Percentiles rank a stretch among this genome's conserved stretches.
These are phyloP conservation scores for Paxillus involutus DNA, from an alignment of 768 basidiomycete genomes.

Conservation along the genomic window DNA sequence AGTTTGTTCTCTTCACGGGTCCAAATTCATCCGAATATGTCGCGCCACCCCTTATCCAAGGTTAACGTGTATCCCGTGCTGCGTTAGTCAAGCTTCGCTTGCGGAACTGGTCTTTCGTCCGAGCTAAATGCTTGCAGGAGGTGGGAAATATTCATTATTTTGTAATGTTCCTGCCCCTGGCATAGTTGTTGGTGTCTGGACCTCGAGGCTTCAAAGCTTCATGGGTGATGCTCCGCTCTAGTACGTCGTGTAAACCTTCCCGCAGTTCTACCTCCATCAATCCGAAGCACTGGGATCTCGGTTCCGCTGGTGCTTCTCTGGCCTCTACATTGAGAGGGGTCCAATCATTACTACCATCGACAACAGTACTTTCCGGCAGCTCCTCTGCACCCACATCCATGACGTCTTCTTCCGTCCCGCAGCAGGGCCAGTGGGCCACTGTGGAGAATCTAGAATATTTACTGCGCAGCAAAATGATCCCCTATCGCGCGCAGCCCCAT, in stretches of 20 bases:
- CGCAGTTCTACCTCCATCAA: not conserved
- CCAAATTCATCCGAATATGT: not conserved
- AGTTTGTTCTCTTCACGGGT: not conserved
- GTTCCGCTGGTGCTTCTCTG: not conserved
- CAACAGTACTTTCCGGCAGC: no score
- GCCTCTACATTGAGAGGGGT: not conserved
- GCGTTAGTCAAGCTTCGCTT: no score
- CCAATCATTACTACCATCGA: not conserved
- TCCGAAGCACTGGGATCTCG: not conserved
- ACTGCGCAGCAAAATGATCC: not conserved
- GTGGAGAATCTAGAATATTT: slow-evolving; percentile 35
- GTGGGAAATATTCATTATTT: no score
- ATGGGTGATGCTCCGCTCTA: not conserved
- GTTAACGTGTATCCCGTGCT: no score
- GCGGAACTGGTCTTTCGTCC: no score
- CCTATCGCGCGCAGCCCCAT: not conserved
- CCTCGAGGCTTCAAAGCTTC: no score
- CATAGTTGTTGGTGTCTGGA: no score
- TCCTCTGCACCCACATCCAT: slow-evolving; percentile 7
- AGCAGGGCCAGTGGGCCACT: slow-evolving; percentile 49
- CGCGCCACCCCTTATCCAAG: not conserved
- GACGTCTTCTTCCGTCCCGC: slow-evolving; percentile 34
- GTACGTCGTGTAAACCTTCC: not conserved
- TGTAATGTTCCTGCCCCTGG: no score
- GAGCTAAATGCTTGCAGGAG: no score